These are phyloP conservation scores for Aspergillus caelatus DNA, from an alignment of 2,329 filamentous ascomycete species.

Conservation along the genomic window DNA sequence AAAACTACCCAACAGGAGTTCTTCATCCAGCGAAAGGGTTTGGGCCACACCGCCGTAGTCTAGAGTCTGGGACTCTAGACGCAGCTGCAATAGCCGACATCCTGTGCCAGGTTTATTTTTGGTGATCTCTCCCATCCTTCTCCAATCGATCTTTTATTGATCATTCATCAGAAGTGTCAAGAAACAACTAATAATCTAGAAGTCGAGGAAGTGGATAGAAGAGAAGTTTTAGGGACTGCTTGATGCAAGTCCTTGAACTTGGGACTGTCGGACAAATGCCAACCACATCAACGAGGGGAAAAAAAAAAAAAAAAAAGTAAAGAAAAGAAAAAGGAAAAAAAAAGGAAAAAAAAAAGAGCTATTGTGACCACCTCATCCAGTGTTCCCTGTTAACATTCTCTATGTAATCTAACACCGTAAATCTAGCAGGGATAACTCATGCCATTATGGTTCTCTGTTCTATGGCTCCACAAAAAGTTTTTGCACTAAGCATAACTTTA, in stretches of 20 bases:
- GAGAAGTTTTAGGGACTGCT: neutral
- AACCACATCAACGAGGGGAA: neutral
- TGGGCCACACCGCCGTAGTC: no score
- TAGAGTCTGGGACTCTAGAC: neutral
- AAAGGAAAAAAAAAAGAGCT: neutral
- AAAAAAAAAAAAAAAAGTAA: no score
- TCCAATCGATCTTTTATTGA: neutral
- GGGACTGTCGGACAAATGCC: neutral
- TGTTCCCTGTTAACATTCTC: neutral
- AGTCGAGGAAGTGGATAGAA: neutral
- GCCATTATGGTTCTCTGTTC: neutral
- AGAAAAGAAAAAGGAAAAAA: no score
- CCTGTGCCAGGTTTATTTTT: neutral
- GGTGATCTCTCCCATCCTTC: neutral
- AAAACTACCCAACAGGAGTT: no score
- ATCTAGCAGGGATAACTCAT: neutral
- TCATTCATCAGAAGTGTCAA: neutral
- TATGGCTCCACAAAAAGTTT: conserved; percentile 8
- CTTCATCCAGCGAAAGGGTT: neutral
- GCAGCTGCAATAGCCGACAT: neutral
- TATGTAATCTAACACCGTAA: neutral
- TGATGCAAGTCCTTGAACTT: neutral
- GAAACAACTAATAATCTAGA: neutral
- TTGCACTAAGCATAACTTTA: conserved; percentile 17
- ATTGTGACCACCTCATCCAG: neutral